Conservation (phyloP, 2,329 filamentous ascomycete genomes). For the Fusarium scirpi region DNA sequence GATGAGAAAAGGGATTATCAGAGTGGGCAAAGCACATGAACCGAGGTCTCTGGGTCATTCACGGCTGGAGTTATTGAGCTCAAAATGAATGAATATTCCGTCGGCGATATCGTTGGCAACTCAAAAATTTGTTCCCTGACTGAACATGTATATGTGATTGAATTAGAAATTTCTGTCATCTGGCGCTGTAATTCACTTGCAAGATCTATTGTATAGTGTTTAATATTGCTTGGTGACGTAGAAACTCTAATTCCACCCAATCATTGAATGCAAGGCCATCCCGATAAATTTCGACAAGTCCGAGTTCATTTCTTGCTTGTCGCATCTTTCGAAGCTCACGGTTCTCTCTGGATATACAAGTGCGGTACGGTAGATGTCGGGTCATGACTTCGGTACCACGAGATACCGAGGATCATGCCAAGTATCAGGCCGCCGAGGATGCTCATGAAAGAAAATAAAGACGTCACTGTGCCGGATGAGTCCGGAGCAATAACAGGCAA, state of each 20-base stretch:
- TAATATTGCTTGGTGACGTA: not conserved
- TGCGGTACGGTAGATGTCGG: conserved; percentile 31
- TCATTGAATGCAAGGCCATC: not conserved
- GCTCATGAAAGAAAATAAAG: conserved; percentile 21
- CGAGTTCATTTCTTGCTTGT: not conserved
- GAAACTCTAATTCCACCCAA: not conserved
- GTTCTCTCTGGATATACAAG: conserved; percentile 27
- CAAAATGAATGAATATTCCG: conserved; percentile 48
- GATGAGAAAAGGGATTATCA: conserved; percentile 37
- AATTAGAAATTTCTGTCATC: not conserved
- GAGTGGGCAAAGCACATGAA: conserved; percentile 42
- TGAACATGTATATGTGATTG: conserved; percentile 4
- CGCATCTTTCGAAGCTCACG: not conserved
- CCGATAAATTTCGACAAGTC: not conserved
- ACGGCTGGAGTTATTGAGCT: conserved; percentile 48
- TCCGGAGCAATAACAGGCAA: conserved; percentile 22
- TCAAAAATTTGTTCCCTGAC: conserved; percentile 24
- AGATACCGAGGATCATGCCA: conserved; percentile 43
- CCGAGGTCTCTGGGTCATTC: conserved; percentile 46
- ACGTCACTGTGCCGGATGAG: conserved; percentile 37
- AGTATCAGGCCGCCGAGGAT: conserved; percentile 37
- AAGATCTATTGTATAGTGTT: not conserved
- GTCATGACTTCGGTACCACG: conserved; percentile 36
- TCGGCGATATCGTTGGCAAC: conserved; percentile 38
- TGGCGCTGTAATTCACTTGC: not conserved